phyloP scores from a whole-genome alignment of 352 stramenopile genomes.

The Phytophthora agathidicida region DNA sequence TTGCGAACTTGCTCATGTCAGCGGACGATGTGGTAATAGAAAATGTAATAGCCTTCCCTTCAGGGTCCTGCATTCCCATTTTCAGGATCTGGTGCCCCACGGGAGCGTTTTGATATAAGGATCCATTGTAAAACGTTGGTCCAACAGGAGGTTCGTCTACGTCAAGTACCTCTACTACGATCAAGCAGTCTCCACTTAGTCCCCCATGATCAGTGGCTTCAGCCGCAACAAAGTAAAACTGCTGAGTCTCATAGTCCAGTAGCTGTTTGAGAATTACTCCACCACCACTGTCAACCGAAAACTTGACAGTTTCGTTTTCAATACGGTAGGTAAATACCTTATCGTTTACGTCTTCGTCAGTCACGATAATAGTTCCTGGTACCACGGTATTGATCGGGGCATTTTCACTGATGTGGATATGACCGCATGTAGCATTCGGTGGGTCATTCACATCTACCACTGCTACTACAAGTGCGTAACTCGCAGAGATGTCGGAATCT shows the following conservation, averaged over 20 bases:
- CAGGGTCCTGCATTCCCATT: slow-evolving; percentile 23
- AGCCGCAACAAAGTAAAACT: slow-evolving; percentile 33
- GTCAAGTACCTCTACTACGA: slow-evolving; percentile 45
- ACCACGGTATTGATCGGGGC: slow-evolving; percentile 15
- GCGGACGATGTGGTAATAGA: slow-evolving; percentile 9
- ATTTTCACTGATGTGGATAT: slow-evolving; percentile 28
- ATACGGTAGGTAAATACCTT: slow-evolving; percentile 23
- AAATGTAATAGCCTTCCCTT: slow-evolving; percentile 14
- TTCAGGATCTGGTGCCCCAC: slow-evolving; percentile 20
- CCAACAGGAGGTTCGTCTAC: slow-evolving; percentile 47
- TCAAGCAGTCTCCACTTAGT: slow-evolving; percentile 40
- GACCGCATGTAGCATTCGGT: slow-evolving; percentile 14
- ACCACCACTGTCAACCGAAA: slow-evolving; percentile 40
- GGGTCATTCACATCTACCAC: slow-evolving; percentile 27
- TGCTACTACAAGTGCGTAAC: slow-evolving; percentile 14
- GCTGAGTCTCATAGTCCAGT: slow-evolving; percentile 47
- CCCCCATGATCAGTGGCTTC: slow-evolving; percentile 38
- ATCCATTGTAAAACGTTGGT: slow-evolving; percentile 35
- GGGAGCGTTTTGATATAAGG: slow-evolving; percentile 27
- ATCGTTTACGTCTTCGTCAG: slow-evolving; percentile 29
- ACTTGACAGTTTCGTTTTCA: slow-evolving; percentile 24
- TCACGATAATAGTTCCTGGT: slow-evolving; percentile 1
- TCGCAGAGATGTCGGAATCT: slow-evolving; percentile 8
- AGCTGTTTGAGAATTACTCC: slow-evolving; percentile 33
- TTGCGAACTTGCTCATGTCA: slow-evolving; percentile 4